A percentile compares a stretch with the other conserved stretches of the same genome.
These are phyloP conservation scores for Arabidopsis hybrid DNA, from an alignment of 441 rosid species.

Conservation along the genomic window DNA sequence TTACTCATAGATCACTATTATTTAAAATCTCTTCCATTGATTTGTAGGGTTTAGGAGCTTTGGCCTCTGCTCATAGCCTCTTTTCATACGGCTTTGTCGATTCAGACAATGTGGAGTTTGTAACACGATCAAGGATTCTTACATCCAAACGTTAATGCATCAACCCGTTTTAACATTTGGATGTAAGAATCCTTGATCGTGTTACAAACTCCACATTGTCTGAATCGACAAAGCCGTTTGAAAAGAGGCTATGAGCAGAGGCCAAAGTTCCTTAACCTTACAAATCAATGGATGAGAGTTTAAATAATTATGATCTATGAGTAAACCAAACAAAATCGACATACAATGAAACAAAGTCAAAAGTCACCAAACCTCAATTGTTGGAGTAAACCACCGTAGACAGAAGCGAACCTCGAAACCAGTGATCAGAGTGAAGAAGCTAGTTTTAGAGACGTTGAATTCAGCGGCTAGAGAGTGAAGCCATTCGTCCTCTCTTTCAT, in stretches of 20 bases:
- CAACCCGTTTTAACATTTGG: too few species aligned
- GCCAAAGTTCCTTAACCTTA: conserved; percentile 73
- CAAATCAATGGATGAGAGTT: not conserved
- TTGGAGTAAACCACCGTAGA: conserved; percentile 78
- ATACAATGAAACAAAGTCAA: too few species aligned
- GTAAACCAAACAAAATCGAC: too few species aligned
- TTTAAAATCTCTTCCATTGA: not conserved
- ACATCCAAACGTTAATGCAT: too few species aligned
- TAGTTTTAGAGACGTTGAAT: conserved; percentile 62
- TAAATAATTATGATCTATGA: too few species aligned
- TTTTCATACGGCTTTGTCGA: conserved; percentile 54
- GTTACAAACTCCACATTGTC: conserved; percentile 51
- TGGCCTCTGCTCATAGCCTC: conserved; percentile 69
- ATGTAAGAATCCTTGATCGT: conserved; percentile 68
- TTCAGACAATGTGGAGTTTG: conserved; percentile 57
- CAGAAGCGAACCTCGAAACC: conserved; percentile 50
- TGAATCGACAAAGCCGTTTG: conserved; percentile 53
- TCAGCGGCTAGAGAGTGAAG: conserved; percentile 66
- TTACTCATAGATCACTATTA: too few species aligned
- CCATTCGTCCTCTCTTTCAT: conserved; percentile 68
- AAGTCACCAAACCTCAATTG: not conserved
- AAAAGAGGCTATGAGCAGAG: conserved; percentile 64
- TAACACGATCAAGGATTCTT: conserved; percentile 59
- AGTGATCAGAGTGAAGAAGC: conserved; percentile 52
- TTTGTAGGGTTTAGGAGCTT: conserved; percentile 62